A percentile compares a stretch with the other conserved stretches of the same genome.
These are phyloP conservation scores for Rhynchospora pubera DNA, from an alignment of 176 grass and related monocot species.

Conservation along the genomic window DNA sequence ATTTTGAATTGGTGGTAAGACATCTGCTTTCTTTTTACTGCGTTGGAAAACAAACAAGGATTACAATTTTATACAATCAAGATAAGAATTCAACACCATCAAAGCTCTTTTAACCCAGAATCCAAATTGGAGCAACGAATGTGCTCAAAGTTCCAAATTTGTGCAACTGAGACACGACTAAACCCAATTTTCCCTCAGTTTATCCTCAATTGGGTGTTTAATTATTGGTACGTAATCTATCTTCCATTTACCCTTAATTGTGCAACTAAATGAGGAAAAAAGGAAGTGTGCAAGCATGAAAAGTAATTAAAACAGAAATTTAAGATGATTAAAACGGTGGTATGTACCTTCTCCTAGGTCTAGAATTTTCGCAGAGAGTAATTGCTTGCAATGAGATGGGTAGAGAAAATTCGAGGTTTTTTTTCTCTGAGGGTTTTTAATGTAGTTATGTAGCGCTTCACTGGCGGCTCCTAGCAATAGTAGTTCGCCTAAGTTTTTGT, in stretches of 20 bases:
- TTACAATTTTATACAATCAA: background rate
- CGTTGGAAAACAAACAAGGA: slow-evolving; percentile 16
- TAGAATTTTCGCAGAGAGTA: too few relatives aligned
- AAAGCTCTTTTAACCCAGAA: background rate
- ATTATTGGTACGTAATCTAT: background rate
- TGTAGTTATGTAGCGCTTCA: too few relatives aligned
- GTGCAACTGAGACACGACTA: background rate
- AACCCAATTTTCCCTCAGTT: background rate
- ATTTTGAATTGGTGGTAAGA: slow-evolving; percentile 31
- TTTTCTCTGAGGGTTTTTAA: too few relatives aligned
- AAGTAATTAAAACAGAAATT: background rate
- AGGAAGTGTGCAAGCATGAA: background rate
- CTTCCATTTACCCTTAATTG: background rate
- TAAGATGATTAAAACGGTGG: too few relatives aligned
- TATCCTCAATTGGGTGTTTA: too few relatives aligned
- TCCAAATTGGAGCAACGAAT: background rate
- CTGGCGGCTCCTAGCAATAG: too few relatives aligned
- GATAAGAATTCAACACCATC: background rate
- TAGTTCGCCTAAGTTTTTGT: too few relatives aligned
- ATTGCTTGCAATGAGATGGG: too few relatives aligned
- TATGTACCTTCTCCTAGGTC: too few relatives aligned
- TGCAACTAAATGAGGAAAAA: background rate
- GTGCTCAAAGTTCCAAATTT: background rate
- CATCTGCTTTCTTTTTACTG: slow-evolving; percentile 13
- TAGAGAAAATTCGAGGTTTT: too few relatives aligned